A percentile compares a stretch with the other conserved stretches of the same genome.
Evolutionary conservation across 805 yeast genomes (phyloP).

Genomic region (Clavispora vitiphila): DNA sequence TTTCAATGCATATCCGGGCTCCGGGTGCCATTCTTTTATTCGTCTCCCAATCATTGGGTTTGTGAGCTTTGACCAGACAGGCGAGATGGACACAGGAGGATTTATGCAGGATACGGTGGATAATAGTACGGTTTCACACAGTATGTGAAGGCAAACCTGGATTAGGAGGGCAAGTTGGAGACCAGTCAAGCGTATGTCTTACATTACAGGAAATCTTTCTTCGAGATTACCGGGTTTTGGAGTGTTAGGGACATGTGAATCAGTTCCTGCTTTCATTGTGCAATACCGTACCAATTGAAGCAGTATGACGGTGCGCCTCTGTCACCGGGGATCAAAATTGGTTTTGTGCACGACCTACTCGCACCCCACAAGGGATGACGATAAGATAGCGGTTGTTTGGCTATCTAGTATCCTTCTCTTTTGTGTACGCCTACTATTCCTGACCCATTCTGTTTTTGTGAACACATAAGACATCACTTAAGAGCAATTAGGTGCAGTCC

Average conservation of each 20-base stretch:
- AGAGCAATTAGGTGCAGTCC: background rate
- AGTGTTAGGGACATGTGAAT: too few species aligned
- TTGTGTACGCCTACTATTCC: background rate
- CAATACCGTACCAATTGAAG: background rate
- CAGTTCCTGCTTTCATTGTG: background rate
- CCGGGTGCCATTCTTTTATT: constrained; percentile 14
- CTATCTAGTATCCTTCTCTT: background rate
- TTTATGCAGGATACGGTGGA: background rate
- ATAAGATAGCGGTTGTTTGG: constrained; percentile 4
- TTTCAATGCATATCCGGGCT: constrained; percentile 38
- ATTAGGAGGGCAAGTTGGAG: too few species aligned
- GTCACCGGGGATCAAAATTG: too few species aligned
- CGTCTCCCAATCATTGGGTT: constrained; percentile 10
- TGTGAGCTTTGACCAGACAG: background rate
- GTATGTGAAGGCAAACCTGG: too few species aligned
- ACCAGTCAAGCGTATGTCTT: too few species aligned
- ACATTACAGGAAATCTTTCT: too few species aligned
- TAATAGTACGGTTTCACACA: background rate
- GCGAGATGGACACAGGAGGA: background rate
- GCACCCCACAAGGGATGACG: constrained; percentile 14
- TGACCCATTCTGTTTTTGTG: background rate
- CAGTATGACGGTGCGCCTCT: too few species aligned
- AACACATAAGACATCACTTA: background rate
- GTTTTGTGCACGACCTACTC: constrained; percentile 8
- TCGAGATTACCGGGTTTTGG: too few species aligned